These are phyloP conservation scores for Penicillium sclerotiorum DNA, from an alignment of 2,329 filamentous ascomycete genomes.

Conservation along the genomic window DNA sequence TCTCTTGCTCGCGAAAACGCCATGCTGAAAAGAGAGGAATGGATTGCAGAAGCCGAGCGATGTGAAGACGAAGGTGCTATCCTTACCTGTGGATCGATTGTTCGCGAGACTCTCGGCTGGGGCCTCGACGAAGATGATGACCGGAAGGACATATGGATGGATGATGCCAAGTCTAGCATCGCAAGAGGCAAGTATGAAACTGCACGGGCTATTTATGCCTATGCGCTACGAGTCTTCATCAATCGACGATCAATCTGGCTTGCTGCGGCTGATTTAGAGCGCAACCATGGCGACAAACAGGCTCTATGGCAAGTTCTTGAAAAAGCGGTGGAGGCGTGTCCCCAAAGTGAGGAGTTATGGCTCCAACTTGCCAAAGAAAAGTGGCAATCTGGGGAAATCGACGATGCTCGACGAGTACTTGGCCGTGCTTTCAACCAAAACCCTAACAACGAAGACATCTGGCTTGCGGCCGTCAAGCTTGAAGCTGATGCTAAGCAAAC, in stretches of 20 bases:
- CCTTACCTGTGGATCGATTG: slow-evolving; percentile 84
- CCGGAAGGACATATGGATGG: slow-evolving; percentile 92
- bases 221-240: slow-evolving; percentile 84
- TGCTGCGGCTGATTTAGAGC: slow-evolving; percentile 86
- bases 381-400: slow-evolving; percentile 83
- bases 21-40: slow-evolving; percentile 96
- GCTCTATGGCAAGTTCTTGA: slow-evolving; percentile 83
- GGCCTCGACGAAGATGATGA: slow-evolving; percentile 94
- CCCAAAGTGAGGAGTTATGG: slow-evolving; percentile 89
- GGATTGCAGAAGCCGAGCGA: slow-evolving; percentile 91
- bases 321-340: slow-evolving; percentile 91
- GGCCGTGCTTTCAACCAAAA: slow-evolving; percentile 92
- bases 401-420: slow-evolving; percentile 82
- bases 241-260: slow-evolving; percentile 88
- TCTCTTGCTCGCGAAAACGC: slow-evolving; percentile 86
- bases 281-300: slow-evolving; percentile 82
- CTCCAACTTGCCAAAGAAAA: slow-evolving; percentile 95
- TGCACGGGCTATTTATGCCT: slow-evolving; percentile 89
- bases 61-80: slow-evolving; percentile 90
- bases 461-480: slow-evolving; percentile 92
- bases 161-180: slow-evolving; percentile 84
- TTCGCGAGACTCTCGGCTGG: slow-evolving; percentile 91
- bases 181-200: slow-evolving; percentile 83
- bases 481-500: slow-evolving; percentile 86
- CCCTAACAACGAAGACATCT: slow-evolving; percentile 96